These are phyloP conservation scores for Xylariaceae sp. DNA, from an alignment of 2,329 filamentous ascomycete species.

Conservation along the genomic window DNA sequence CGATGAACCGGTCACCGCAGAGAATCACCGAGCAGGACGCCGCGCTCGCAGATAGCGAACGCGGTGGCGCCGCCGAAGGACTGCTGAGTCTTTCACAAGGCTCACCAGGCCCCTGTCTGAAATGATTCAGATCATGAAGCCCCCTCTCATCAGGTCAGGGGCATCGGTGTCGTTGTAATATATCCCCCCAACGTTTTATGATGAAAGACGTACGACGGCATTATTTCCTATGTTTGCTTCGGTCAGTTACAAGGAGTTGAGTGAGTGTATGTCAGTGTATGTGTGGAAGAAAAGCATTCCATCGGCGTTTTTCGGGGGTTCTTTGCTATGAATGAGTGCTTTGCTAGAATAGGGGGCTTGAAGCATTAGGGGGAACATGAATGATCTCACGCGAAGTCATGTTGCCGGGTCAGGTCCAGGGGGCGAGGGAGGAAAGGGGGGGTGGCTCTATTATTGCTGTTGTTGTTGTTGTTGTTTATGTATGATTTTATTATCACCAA, in stretches of 20 bases:
- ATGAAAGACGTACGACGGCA: conserved; percentile 2
- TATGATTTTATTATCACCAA: no score
- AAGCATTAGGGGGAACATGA: no score
- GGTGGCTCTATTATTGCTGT: no score
- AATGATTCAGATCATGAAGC: background rate
- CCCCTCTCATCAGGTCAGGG: background rate
- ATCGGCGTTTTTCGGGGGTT: conserved; percentile 10
- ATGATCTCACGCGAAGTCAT: no score
- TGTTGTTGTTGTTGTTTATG: no score
- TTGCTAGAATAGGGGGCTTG: no score
- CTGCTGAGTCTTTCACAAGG: conserved; percentile 43
- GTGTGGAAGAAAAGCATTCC: conserved; percentile 7
- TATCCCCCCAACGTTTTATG: background rate
- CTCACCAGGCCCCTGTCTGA: conserved; percentile 18
- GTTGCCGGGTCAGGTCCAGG: no score
- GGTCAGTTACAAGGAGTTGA: background rate
- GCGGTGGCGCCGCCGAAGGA: conserved; percentile 47
- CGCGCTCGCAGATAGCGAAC: conserved; percentile 40
- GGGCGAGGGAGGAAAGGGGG: no score
- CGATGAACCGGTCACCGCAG: conserved; percentile 9
- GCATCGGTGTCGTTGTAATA: conserved; percentile 7
- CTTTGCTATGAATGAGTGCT: background rate
- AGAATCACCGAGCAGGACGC: conserved; percentile 23
- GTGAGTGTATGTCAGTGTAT: no score
- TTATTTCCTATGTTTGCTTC: background rate